phyloP scores from a whole-genome alignment of 768 basidiomycete species.

The Amanita phalloides region DNA sequence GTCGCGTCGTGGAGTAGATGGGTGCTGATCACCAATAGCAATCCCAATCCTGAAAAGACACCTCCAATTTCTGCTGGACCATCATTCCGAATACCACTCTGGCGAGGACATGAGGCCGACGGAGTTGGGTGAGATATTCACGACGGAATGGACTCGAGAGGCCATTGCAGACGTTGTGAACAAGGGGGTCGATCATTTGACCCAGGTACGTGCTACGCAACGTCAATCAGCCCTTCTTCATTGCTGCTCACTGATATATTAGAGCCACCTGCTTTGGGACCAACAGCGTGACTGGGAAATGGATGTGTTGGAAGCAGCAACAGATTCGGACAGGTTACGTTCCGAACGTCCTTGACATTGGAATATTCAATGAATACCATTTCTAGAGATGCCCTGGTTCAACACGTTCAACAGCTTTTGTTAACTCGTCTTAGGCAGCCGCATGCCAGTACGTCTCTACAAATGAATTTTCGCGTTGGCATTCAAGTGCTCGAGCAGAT shows the following conservation, averaged over 20 bases:
- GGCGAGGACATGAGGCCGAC: slow-evolving; percentile 33
- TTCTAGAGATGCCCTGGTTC: slow-evolving; percentile 31
- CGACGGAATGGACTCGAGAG: slow-evolving; percentile 47
- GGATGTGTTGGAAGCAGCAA: slow-evolving; percentile 41
- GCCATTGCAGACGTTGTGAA: slow-evolving; percentile 42
- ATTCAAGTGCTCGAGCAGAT: slow-evolving; percentile 30
- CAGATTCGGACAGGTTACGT: slow-evolving; percentile 34
- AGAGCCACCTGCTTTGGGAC: slow-evolving; percentile 73
- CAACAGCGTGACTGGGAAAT: slow-evolving; percentile 66
- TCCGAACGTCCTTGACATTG: neutral
- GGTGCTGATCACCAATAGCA: slow-evolving; percentile 30
- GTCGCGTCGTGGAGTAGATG: neutral
- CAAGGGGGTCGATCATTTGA: slow-evolving; percentile 52
- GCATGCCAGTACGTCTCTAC: slow-evolving; percentile 48
- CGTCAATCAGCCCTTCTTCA: neutral
- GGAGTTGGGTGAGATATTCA: slow-evolving; percentile 48
- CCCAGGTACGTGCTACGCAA: slow-evolving; percentile 32
- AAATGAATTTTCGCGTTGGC: neutral
- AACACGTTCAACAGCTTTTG: slow-evolving; percentile 44
- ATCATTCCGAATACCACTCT: slow-evolving; percentile 25
- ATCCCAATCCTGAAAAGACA: slow-evolving; percentile 65
- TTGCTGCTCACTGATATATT: neutral
- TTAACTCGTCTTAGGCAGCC: slow-evolving; percentile 65
- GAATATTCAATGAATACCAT: slow-evolving; percentile 4
- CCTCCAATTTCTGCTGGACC: slow-evolving; percentile 44